phyloP scores from a whole-genome alignment of 2,329 filamentous ascomycete genomes.

The Incumbomyces lentus region DNA sequence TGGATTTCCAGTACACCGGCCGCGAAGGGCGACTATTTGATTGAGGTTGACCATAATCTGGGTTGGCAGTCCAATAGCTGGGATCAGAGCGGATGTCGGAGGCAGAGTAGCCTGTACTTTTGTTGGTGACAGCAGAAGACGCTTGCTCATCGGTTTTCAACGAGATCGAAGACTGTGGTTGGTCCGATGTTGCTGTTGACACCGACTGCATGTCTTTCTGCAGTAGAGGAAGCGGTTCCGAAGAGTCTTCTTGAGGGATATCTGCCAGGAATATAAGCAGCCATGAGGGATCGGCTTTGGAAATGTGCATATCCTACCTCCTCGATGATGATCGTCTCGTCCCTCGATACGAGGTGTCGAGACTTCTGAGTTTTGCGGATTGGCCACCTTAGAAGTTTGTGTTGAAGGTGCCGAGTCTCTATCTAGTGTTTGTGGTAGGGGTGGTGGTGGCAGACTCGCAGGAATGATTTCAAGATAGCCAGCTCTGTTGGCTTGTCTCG shows the following conservation, averaged over 20 bases:
- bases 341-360: background rate
- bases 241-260: no score
- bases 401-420: background rate
- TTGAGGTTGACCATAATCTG: background rate
- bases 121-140: background rate
- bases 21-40: background rate
- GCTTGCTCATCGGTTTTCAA: background rate
- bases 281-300: no score
- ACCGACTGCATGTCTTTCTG: no score
- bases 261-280: no score
- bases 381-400: no score
- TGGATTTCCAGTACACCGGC: background rate
- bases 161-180: no score
- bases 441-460: constrained; percentile 1
- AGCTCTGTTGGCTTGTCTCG: background rate
- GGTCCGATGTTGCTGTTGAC: no score
- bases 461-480: background rate
- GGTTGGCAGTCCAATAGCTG: background rate
- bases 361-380: background rate
- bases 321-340: no score
- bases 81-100: constrained; percentile 4
- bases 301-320: no score
- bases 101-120: background rate
- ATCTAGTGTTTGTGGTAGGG: no score
- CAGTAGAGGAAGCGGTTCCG: no score